Evolutionary conservation across 2,329 filamentous ascomycete species (phyloP).

Genomic region (Paraconiothyrium sp.): DNA sequence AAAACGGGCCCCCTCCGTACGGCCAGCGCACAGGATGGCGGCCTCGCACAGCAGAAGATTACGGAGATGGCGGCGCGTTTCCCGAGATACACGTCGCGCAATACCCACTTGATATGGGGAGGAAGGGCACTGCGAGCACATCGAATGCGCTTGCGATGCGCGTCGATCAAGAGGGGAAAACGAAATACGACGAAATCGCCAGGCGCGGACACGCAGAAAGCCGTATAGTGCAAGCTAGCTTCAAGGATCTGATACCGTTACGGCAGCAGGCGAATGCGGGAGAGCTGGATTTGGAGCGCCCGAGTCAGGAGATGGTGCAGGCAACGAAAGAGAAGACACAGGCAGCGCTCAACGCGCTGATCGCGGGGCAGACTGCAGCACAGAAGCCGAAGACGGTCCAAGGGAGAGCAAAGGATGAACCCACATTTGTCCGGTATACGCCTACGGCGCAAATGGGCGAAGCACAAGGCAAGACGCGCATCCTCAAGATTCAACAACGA

Average conservation of each 20-base stretch:
- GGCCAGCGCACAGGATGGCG: constrained; percentile 90
- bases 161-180: constrained; percentile 89
- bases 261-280: constrained; percentile 92
- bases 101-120: constrained; percentile 95
- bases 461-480: constrained; percentile 83
- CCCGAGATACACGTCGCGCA: constrained; percentile 94
- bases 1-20: constrained; percentile 85
- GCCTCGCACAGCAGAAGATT: constrained; percentile 87
- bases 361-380: constrained; percentile 84
- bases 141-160: constrained; percentile 93
- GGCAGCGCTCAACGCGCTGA: constrained; percentile 81
- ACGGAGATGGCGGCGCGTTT: constrained; percentile 94
- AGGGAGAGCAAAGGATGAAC: constrained; percentile 78
- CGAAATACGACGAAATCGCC: constrained; percentile 96
- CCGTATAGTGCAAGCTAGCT: constrained; percentile 90
- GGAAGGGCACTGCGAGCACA: constrained; percentile 66
- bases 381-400: constrained; percentile 97
- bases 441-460: constrained; percentile 98
- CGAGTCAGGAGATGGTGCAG: constrained; percentile 83
- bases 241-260: constrained; percentile 95
- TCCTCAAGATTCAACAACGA: constrained; percentile 97
- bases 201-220: constrained; percentile 85
- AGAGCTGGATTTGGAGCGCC: constrained; percentile 85
- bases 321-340: constrained; percentile 89
- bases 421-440: constrained; percentile 95